These are phyloP conservation scores for Phytophthora fragariaefolia DNA, from an alignment of 352 stramenopile genomes.

Conservation along the genomic window DNA sequence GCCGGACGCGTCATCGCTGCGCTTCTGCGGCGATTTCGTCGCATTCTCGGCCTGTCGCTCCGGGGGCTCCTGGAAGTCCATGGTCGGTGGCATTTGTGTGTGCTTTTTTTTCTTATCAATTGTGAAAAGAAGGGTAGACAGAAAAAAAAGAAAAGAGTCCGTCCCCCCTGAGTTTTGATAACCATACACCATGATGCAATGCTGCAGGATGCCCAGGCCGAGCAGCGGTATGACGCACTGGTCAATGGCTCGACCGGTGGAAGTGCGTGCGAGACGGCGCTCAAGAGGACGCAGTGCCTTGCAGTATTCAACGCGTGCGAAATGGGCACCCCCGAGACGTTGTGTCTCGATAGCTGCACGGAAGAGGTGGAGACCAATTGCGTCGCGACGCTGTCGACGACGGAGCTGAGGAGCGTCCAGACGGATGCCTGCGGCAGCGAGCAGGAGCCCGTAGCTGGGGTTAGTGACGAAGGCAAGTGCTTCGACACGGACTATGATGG, in stretches of 20 bases:
- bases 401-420: conserved; percentile 17
- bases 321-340: conserved; percentile 60
- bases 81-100: conserved; percentile 38
- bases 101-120: neutral
- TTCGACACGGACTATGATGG: conserved; percentile 73
- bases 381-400: conserved; percentile 20
- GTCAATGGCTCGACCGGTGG: conserved; percentile 34
- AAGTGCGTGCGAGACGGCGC: conserved; percentile 41
- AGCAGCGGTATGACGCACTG: conserved; percentile 41
- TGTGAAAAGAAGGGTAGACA: neutral
- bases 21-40: conserved; percentile 64
- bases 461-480: conserved; percentile 70
- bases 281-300: conserved; percentile 61
- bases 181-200: neutral
- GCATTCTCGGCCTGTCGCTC: conserved; percentile 65
- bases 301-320: conserved; percentile 77
- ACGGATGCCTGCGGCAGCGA: conserved; percentile 42
- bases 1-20: conserved; percentile 43
- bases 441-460: conserved; percentile 23
- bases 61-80: conserved; percentile 49
- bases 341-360: conserved; percentile 61
- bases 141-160: neutral
- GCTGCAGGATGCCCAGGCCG: conserved; percentile 47
- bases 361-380: conserved; percentile 53
- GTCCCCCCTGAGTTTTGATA: conserved; percentile 1